A percentile compares a stretch with the other conserved stretches of the same genome.
These are phyloP conservation scores for Whalleya microplaca DNA, from an alignment of 2,329 filamentous ascomycete genomes.

Conservation along the genomic window DNA sequence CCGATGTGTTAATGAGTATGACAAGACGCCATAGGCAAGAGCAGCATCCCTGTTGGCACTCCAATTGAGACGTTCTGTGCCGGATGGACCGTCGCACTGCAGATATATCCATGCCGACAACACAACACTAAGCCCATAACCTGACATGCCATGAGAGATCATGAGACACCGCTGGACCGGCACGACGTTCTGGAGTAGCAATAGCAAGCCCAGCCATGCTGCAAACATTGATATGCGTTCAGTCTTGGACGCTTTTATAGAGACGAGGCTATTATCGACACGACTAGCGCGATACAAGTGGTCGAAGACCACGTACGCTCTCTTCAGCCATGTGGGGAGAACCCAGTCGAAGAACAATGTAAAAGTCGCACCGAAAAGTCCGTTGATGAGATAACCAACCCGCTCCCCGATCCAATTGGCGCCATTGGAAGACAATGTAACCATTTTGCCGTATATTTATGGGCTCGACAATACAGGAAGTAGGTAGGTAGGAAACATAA, in stretches of 20 bases:
- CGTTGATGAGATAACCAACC: slow-evolving; percentile 3
- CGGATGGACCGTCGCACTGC: slow-evolving; percentile 7
- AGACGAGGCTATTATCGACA: neutral
- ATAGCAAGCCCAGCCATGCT: slow-evolving; percentile 2
- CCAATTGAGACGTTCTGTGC: neutral
- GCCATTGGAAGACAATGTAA: neutral
- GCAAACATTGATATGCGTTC: neutral
- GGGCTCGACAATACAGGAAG: neutral
- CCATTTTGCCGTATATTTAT: neutral
- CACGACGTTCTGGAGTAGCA: slow-evolving; percentile 2
- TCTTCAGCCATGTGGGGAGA: slow-evolving; percentile 2
- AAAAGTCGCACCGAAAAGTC: neutral
- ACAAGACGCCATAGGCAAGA: slow-evolving; percentile 1
- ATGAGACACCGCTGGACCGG: slow-evolving; percentile 5
- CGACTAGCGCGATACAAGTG: slow-evolving; percentile 1
- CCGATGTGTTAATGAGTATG: slow-evolving; percentile 9
- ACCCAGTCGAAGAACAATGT: slow-evolving; percentile 14
- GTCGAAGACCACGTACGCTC: slow-evolving; percentile 4
- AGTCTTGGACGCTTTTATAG: neutral
- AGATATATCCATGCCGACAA: neutral
- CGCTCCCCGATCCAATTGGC: slow-evolving; percentile 7
- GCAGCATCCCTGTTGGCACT: neutral
- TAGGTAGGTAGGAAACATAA: neutral
- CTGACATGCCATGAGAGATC: neutral
- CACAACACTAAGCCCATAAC: neutral